Evolutionary conservation across 2,329 filamentous ascomycete genomes (phyloP).

Genomic region (Fusarium graminum): DNA sequence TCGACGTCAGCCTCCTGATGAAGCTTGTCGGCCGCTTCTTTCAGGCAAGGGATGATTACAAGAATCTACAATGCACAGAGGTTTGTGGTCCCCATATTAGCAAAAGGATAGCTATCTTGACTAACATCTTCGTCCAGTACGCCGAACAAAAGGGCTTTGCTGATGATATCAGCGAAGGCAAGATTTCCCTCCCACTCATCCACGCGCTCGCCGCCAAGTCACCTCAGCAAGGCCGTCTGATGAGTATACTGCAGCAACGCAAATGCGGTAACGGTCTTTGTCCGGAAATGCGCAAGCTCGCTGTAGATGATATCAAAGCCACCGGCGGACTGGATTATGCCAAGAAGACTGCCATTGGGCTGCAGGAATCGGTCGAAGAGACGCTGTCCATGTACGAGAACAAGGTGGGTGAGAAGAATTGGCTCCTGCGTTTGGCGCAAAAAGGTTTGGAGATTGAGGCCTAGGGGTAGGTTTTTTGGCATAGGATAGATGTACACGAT

Average conservation of each 20-base stretch:
- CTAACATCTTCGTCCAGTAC: background rate
- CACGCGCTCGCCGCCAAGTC: background rate
- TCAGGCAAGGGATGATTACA: background rate
- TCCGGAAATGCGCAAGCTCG: background rate
- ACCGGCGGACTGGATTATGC: background rate
- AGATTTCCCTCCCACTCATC: constrained; percentile 1
- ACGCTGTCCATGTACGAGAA: constrained; percentile 3
- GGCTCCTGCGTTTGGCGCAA: background rate
- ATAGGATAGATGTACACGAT: no score
- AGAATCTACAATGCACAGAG: background rate
- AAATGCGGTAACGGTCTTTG: background rate
- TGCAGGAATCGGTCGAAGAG: background rate
- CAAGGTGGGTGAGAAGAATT: background rate
- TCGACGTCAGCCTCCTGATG: background rate
- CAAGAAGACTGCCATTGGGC: background rate
- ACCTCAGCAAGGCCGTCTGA: background rate
- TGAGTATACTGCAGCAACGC: constrained; percentile 1
- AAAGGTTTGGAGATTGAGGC: background rate
- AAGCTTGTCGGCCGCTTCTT: constrained; percentile 2
- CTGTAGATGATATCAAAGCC: background rate
- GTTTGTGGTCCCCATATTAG: background rate
- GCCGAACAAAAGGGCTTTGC: background rate
- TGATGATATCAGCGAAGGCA: background rate
- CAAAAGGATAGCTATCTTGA: accelerated
- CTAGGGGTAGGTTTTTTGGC: background rate